Conservation (phyloP, 805 yeast genomes). For the Priceomyces castillae region DNA sequence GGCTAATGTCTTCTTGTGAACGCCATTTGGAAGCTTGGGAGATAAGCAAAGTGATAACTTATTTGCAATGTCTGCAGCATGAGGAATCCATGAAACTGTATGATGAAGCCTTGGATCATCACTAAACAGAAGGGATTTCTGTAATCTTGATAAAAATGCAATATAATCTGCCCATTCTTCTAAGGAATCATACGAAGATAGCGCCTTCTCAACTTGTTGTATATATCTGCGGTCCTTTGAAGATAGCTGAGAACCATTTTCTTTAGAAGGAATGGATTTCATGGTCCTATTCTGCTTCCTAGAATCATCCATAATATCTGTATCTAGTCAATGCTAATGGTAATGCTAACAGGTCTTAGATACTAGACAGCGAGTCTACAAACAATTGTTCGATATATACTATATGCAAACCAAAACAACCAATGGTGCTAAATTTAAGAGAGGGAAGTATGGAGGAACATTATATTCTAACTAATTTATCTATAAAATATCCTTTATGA, state of each 20-base stretch:
- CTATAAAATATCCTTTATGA: conserved; percentile 21
- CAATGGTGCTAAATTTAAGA: no score
- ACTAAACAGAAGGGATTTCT: conserved; percentile 56
- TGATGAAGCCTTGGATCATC: conserved; percentile 27
- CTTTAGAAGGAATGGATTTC: conserved; percentile 6
- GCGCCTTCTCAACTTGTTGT: conserved; percentile 67
- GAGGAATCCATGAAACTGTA: conserved; percentile 55
- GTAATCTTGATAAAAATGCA: conserved; percentile 76
- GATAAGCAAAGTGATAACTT: conserved; percentile 77
- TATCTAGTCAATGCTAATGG: background rate
- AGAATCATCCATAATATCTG: conserved; percentile 4
- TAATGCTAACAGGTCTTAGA: no score
- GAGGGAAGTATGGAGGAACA: no score
- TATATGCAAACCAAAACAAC: no score
- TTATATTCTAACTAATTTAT: no score
- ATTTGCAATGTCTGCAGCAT: conserved; percentile 61
- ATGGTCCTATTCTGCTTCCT: conserved; percentile 2
- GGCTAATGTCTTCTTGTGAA: conserved; percentile 82
- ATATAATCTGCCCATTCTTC: conserved; percentile 99
- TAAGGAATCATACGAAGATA: conserved; percentile 72
- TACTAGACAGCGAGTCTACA: no score
- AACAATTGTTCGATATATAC: no score
- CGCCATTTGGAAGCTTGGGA: conserved; percentile 88
- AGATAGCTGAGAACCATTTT: conserved; percentile 14
- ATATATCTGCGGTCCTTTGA: conserved; percentile 68